Conservation (phyloP, 2,329 filamentous ascomycete species). For the Neurospora sp. region DNA sequence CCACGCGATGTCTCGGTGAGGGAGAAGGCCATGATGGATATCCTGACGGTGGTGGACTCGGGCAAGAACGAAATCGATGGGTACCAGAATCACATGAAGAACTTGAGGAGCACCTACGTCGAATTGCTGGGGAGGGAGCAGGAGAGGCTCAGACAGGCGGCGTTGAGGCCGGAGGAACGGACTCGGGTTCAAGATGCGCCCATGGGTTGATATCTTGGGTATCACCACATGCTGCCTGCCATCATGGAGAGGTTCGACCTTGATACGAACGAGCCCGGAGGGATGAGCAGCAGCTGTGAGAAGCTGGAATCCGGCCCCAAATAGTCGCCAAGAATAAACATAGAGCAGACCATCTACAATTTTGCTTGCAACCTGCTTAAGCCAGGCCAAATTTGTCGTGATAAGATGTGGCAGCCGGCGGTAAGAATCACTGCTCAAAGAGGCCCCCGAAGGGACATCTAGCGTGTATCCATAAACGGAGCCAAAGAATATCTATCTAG, state of each 20-base stretch:
- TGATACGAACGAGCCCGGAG: not conserved
- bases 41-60: conserved; percentile 10
- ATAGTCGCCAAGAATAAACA: not conserved
- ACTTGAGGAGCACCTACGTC: conserved; percentile 12
- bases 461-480: conserved; percentile 64
- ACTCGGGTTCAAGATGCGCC: not conserved
- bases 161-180: conserved; percentile 14
- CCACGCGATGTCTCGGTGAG: conserved; percentile 6
- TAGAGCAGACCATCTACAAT: not conserved
- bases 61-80: conserved; percentile 11
- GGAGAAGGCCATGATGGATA: conserved; percentile 10
- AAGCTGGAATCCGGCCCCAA: not conserved
- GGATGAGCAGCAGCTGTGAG: not conserved
- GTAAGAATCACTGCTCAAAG: conserved; percentile 60
- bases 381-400: not conserved
- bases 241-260: not conserved
- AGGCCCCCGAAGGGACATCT: conserved; percentile 41
- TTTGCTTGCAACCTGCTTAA: not conserved
- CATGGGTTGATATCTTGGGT: not conserved
- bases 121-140: conserved; percentile 18
- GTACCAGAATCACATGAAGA: conserved; percentile 17
- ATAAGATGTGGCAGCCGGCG: conserved; percentile 58
- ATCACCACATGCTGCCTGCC: not conserved
- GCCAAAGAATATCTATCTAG: conserved; percentile 46
- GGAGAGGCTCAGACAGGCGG: conserved; percentile 13